Percentiles rank a stretch among this genome's conserved stretches.
Evolutionary conservation across 2,329 filamentous ascomycete species (phyloP).

Genomic region (Triangularia setosa): DNA sequence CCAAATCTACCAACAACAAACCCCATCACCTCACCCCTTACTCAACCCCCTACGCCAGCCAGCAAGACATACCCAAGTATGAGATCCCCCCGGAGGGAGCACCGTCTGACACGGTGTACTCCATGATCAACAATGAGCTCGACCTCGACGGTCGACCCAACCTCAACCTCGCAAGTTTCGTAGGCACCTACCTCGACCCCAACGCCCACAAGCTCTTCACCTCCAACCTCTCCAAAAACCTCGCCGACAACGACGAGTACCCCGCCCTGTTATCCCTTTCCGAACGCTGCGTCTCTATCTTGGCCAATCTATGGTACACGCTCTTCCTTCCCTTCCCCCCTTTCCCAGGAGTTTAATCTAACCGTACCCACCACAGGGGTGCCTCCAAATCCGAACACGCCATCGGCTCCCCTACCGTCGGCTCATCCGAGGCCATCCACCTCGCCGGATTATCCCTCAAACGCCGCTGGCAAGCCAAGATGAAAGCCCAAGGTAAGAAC

Average conservation of each 20-base stretch:
- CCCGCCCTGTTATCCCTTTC: slow-evolving; percentile 52
- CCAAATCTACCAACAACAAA: slow-evolving; percentile 26
- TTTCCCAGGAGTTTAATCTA: no score
- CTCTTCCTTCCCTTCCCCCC: no score
- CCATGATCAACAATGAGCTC: slow-evolving; percentile 60
- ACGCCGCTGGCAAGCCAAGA: slow-evolving; percentile 65
- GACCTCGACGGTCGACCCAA: slow-evolving; percentile 64
- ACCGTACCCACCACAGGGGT: no score
- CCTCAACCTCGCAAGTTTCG: slow-evolving; percentile 65
- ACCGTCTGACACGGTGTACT: slow-evolving; percentile 60
- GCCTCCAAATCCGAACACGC: no score
- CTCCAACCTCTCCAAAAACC: neutral
- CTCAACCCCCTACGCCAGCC: slow-evolving; percentile 52
- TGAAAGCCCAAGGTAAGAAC: slow-evolving; percentile 58
- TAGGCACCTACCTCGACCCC: slow-evolving; percentile 68
- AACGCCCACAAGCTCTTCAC: slow-evolving; percentile 45
- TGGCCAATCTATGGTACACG: no score
- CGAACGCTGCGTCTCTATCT: slow-evolving; percentile 80
- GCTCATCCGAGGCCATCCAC: slow-evolving; percentile 68
- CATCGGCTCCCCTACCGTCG: slow-evolving; percentile 66
- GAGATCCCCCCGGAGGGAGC: slow-evolving; percentile 54
- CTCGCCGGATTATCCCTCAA: slow-evolving; percentile 71
- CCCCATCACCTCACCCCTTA: slow-evolving; percentile 54
- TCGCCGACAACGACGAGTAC: slow-evolving; percentile 28
- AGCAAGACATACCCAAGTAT: slow-evolving; percentile 56